Percentiles rank a stretch among this genome's conserved stretches.
Evolutionary conservation across 768 basidiomycete species (phyloP).

Genomic region (Scleroderma citrinum): DNA sequence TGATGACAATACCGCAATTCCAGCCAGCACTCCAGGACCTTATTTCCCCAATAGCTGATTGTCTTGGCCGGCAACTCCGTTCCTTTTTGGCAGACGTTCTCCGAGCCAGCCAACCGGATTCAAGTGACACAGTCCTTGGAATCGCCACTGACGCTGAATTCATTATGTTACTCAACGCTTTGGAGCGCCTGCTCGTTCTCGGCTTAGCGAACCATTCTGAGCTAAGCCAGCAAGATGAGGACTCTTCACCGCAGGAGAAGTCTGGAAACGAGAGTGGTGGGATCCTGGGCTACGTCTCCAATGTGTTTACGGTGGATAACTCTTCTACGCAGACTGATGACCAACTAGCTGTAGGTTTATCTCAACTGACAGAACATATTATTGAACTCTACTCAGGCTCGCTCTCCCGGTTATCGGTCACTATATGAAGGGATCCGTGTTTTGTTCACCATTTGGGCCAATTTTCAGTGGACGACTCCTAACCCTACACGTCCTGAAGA

Average conservation of each 20-base stretch:
- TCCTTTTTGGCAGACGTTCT: constrained; percentile 50
- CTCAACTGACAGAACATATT: background rate
- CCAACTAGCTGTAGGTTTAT: constrained; percentile 46
- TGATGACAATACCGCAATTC: constrained; percentile 86
- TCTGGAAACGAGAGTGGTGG: constrained; percentile 51
- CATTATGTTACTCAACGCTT: constrained; percentile 73
- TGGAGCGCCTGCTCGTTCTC: constrained; percentile 78
- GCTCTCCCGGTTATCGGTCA: constrained; percentile 69
- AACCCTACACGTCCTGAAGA: constrained; percentile 48
- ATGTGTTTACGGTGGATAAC: constrained; percentile 80
- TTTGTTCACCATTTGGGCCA: constrained; percentile 70
- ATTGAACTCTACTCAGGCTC: constrained; percentile 34
- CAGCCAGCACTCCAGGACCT: constrained; percentile 62
- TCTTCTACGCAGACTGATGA: constrained; percentile 43
- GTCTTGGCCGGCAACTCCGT: constrained; percentile 67
- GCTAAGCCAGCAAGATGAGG: constrained; percentile 47
- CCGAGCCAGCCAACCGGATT: constrained; percentile 34
- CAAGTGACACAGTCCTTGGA: constrained; percentile 38
- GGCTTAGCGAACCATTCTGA: constrained; percentile 59
- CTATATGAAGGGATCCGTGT: constrained; percentile 79
- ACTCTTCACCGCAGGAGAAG: constrained; percentile 48
- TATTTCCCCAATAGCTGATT: constrained; percentile 71
- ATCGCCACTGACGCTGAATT: constrained; percentile 74
- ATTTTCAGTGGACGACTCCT: constrained; percentile 45
- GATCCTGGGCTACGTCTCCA: constrained; percentile 84